These are phyloP conservation scores for Aspergillus fumigatiaffinis DNA, from an alignment of 2,329 filamentous ascomycete species.

Conservation along the genomic window DNA sequence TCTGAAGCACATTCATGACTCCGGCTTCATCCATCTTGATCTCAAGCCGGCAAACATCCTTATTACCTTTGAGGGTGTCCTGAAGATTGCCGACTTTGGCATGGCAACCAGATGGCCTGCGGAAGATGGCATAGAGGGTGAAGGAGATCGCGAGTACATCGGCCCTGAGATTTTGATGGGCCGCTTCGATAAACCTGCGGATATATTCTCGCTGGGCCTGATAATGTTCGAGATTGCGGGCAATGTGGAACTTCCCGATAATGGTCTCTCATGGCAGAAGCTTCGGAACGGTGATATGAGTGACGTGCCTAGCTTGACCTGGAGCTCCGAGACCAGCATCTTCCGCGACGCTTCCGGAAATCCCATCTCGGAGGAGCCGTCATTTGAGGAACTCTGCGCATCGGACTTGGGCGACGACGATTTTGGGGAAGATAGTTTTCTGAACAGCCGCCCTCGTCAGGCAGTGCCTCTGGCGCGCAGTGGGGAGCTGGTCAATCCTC, in stretches of 20 bases:
- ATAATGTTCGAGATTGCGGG: conserved; percentile 93
- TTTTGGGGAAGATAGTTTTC: conserved; percentile 36
- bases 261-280: conserved; percentile 85
- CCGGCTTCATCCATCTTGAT: conserved; percentile 71
- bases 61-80: conserved; percentile 61
- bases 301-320: conserved; percentile 82
- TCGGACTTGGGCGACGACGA: conserved; percentile 44
- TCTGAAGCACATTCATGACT: conserved; percentile 82
- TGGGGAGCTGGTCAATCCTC: conserved; percentile 65
- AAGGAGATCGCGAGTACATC: conserved; percentile 95
- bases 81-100: conserved; percentile 66
- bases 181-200: conserved; percentile 81
- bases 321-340: conserved; percentile 66
- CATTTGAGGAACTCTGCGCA: conserved; percentile 42
- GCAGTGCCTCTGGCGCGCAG: conserved; percentile 36
- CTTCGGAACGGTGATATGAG: conserved; percentile 85
- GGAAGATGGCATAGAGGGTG: conserved; percentile 72
- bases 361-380: conserved; percentile 49
- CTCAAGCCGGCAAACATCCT: conserved; percentile 64
- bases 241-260: conserved; percentile 90
- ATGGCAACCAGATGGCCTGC: conserved; percentile 77
- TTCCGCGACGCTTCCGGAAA: conserved; percentile 71
- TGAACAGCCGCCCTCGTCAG: conserved; percentile 25
- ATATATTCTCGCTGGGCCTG: conserved; percentile 89
- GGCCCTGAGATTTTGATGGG: conserved; percentile 87